phyloP scores from a whole-genome alignment of 2,329 filamentous ascomycete genomes.

The Xylaria polymorpha region DNA sequence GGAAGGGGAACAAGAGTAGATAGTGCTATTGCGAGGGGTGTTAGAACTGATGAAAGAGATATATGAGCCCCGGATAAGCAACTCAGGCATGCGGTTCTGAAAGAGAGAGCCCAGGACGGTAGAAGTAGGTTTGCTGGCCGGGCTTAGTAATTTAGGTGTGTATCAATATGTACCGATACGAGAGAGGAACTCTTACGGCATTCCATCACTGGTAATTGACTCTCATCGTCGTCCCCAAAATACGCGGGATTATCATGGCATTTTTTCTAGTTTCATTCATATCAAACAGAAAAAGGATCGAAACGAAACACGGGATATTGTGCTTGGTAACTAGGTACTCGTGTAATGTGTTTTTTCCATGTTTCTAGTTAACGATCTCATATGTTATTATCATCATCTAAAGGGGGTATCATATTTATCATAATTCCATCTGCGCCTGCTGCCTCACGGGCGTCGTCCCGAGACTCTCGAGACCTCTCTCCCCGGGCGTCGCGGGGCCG shows the following conservation, averaged over 20 bases:
- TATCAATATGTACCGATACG: constrained; percentile 41
- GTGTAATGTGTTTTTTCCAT: background rate
- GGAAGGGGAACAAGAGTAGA: background rate
- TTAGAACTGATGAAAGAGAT: background rate
- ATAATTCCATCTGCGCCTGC: constrained; percentile 49
- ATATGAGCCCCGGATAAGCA: background rate
- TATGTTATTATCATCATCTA: background rate
- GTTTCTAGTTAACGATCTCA: background rate
- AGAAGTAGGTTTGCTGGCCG: background rate
- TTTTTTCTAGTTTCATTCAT: constrained; percentile 28
- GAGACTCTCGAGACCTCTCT: constrained; percentile 61
- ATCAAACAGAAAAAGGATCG: constrained; percentile 24
- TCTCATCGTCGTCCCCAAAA: constrained; percentile 10
- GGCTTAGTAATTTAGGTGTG: constrained; percentile 26
- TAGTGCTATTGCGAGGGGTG: background rate
- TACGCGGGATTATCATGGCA: constrained; percentile 38
- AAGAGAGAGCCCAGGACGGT: background rate
- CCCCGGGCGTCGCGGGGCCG: constrained; percentile 41
- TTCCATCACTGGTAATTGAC: constrained; percentile 23
- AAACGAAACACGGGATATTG: background rate
- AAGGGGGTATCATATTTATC: constrained; percentile 41
- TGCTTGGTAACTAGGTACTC: background rate
- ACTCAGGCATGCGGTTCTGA: constrained; percentile 6
- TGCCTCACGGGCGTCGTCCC: constrained; percentile 57
- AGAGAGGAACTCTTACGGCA: constrained; percentile 17